Evolutionary conservation across 192 early-diverging fungal species (phyloP).

Genomic region (Glomus cerebriforme): DNA sequence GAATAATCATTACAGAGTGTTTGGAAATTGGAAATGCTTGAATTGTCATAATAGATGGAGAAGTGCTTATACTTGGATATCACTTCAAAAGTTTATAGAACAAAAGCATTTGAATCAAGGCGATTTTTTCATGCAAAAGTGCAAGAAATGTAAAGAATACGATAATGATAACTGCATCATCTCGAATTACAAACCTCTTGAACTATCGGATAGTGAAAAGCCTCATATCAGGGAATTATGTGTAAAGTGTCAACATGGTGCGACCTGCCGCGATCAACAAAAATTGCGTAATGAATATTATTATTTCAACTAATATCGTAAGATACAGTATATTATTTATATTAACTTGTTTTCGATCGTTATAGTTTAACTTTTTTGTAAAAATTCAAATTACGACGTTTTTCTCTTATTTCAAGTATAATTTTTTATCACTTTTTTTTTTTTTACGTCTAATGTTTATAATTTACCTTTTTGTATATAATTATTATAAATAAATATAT

Average conservation of each 20-base stretch:
- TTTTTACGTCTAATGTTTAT: too few species aligned
- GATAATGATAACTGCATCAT: background rate
- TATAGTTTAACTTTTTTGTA: too few species aligned
- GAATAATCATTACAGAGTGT: slow-evolving; percentile 14
- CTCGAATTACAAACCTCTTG: background rate
- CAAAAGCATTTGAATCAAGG: background rate
- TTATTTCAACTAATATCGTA: too few species aligned
- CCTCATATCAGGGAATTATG: background rate
- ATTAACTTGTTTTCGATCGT: too few species aligned
- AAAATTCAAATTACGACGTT: too few species aligned
- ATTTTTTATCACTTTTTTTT: too few species aligned
- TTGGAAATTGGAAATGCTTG: slow-evolving; percentile 16
- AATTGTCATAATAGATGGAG: background rate
- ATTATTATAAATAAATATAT: too few species aligned
- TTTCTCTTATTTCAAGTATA: too few species aligned
- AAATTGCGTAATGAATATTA: too few species aligned
- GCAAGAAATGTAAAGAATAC: background rate
- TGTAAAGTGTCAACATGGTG: background rate
- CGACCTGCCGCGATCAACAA: background rate
- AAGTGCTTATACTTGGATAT: slow-evolving; percentile 32
- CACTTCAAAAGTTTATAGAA: slow-evolving; percentile 19
- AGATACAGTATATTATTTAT: too few species aligned
- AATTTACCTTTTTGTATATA: too few species aligned
- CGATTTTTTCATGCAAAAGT: slow-evolving; percentile 9
- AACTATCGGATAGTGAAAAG: background rate